Base-by-base conservation (phyloP, 176 grass and related monocot species). In the Rhynchospora pubera region DNA sequence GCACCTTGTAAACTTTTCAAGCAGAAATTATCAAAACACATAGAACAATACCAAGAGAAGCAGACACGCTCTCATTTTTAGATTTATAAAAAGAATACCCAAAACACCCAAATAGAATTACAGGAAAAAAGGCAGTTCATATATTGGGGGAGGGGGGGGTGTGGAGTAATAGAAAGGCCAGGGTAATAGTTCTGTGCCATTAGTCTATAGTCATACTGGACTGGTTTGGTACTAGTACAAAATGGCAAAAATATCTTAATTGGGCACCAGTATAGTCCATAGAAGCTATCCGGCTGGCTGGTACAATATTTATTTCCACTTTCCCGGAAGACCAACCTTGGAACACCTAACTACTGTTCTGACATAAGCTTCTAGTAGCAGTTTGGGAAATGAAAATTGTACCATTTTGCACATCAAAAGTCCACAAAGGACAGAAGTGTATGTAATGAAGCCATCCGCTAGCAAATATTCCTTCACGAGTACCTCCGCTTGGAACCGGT, bases 361-460 rank as follows among this genome's bases (percentile, higher is more conserved):
- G 66, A 46, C 14, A 56, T 52, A 86, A 46, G 57, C 45, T 45
- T 18, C 16, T 67, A 45, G 62, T 19, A 0, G 10, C 23, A 79
- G 9, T n/a, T 66, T 39, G 9, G 65, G 45, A 24, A 63, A 21
- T 53, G 76, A 75, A 32, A 18, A 83, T 84, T 45, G 77, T 90
- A 99, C 96, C 91, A 99, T 91, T 88, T 93, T 99, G 87, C 89
- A 95, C 77, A 99, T 81, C 34, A 91, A 4, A 70, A 99, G 84
- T 68, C 96, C 96, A 46, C 82, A 80, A 85, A 95, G 72, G 42
- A 99, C 82, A 2, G 92, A 99, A 46, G 90, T 90, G 79, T 79
- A 99, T 5, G 86, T 81, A 34, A 99, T 69, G 43, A 99, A 72
- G 39, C 85, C 91, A 85, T 95, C 91, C 32, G 92, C 87, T 18